Conservation (phyloP, 208 protist genomes). For the Novymonas esmeraldas region DNA sequence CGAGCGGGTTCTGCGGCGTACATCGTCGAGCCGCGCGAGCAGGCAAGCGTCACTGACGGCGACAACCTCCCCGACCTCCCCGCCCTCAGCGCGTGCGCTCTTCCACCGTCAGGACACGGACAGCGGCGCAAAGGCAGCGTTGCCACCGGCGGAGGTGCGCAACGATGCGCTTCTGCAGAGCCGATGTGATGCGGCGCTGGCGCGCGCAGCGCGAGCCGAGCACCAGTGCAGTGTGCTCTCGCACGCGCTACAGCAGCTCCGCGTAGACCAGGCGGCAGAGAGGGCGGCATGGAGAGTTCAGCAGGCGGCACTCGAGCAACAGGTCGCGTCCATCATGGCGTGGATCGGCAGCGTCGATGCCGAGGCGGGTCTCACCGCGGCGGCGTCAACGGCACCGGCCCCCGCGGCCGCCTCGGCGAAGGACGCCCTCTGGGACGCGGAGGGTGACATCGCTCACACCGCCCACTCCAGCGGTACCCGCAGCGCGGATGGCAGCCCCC, state of each 20-base stretch:
- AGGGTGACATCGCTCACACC: constrained; percentile 4
- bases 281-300: constrained; percentile 24
- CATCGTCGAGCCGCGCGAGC: constrained; percentile 1
- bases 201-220: constrained; percentile 25
- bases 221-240: constrained; percentile 27
- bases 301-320: constrained; percentile 23
- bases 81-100: constrained; percentile 29
- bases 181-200: constrained; percentile 24
- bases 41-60: background rate
- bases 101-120: constrained; percentile 26
- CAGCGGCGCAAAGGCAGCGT: constrained; percentile 1
- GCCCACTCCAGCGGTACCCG: background rate
- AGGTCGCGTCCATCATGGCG: constrained; percentile 16
- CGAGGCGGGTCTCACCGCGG: constrained; percentile 12
- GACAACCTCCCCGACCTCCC: constrained; percentile 15
- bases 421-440: constrained; percentile 18
- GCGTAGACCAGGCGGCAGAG: constrained; percentile 20
- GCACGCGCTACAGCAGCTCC: constrained; percentile 29
- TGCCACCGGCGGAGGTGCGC: background rate
- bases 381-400: background rate
- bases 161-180: constrained; percentile 10
- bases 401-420: constrained; percentile 4
- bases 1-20: constrained; percentile 17
- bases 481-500: constrained; percentile 18
- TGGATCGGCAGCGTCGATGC: constrained; percentile 31